Evolutionary conservation across 768 basidiomycete genomes (phyloP).

Genomic region (Tricholoma sp.): DNA sequence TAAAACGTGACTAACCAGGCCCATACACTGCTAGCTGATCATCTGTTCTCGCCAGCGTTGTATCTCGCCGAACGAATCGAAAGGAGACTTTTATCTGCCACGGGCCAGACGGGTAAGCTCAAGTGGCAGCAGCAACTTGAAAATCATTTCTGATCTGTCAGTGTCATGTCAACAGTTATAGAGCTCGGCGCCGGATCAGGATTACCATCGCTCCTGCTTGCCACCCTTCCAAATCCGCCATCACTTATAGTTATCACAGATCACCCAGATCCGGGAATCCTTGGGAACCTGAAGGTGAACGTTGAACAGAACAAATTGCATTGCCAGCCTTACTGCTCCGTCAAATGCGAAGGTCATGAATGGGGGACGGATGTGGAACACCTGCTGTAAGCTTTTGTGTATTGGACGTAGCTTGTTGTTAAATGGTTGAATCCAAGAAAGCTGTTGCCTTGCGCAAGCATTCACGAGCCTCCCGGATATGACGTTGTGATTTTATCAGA

Average conservation of each 20-base stretch:
- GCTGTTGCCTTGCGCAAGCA: conserved; percentile 10
- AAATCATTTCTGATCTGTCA: not conserved
- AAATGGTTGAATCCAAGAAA: conserved; percentile 10
- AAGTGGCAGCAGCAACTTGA: not conserved
- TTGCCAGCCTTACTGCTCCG: conserved; percentile 33
- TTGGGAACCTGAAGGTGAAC: conserved; percentile 52
- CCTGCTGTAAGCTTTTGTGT: conserved; percentile 39
- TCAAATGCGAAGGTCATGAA: conserved; percentile 49
- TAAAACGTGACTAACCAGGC: conserved; percentile 36
- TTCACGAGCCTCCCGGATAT: conserved; percentile 29
- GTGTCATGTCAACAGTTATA: conserved; percentile 38
- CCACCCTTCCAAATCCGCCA: conserved; percentile 40
- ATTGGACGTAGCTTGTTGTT: not conserved
- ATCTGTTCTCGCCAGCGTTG: conserved; percentile 66
- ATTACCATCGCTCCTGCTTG: conserved; percentile 57
- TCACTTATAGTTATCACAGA: conserved; percentile 58
- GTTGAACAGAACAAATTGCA: conserved; percentile 41
- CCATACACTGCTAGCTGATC: conserved; percentile 67
- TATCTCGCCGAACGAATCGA: conserved; percentile 66
- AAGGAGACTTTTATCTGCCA: conserved; percentile 40
- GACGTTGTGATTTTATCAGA: conserved; percentile 67
- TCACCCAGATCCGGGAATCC: conserved; percentile 59
- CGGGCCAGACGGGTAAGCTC: conserved; percentile 33
- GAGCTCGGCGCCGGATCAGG: conserved; percentile 70
- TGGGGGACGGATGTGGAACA: conserved; percentile 52